Base-by-base conservation (phyloP, 371 early-diverging fungal species). In the Rhizopus microsporus region DNA sequence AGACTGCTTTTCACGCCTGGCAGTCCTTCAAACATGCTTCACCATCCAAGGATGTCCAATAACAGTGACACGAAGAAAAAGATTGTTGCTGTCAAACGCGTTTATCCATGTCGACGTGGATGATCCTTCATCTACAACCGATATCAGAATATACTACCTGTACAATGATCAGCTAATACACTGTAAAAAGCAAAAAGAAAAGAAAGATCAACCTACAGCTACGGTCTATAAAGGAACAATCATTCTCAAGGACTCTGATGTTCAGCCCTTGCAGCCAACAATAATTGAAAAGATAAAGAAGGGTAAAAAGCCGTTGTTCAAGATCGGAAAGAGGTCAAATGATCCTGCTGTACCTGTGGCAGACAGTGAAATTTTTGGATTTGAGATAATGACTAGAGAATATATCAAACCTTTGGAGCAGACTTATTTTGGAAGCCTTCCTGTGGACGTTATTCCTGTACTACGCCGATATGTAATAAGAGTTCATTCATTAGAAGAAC, bases 31-130 rank as follows among this genome's bases (percentile, higher is more conserved):
- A 50, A 42, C 56, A 9, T 60, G 47, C 38, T 54, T 45, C 7
- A 7, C 57, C 1, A 64, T 72, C 15, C 32, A 49, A n/a, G 49
- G 55, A 3, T 68, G 61, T 12, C 68, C 66, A n/a, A 50, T 65
- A 7, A 29, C 35, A 29, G 63, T 68, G 0, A 72, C 68, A 31
- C 42, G 39, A 7, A 30, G 50, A 3, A 62, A 66, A 8, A 63
- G 72, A 4, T 43, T 72, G 15, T 9, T 72, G 5, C 37, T 68
- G 8, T 60, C 45, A 12, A 53, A 62, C 3, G 51, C 61, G 6
- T 38, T 72, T 10, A 60, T 66, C 38, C 57, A 65, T 34, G 63
- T 72, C 4, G 65, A 65, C 49, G 35, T 63, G 3, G 62, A 65
- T n/a, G 56, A 63, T 40, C 65, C 61, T 10, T 50, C 57, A 5